phyloP scores from a whole-genome alignment of 2,329 filamentous ascomycete species.

The Claviceps citrina region DNA sequence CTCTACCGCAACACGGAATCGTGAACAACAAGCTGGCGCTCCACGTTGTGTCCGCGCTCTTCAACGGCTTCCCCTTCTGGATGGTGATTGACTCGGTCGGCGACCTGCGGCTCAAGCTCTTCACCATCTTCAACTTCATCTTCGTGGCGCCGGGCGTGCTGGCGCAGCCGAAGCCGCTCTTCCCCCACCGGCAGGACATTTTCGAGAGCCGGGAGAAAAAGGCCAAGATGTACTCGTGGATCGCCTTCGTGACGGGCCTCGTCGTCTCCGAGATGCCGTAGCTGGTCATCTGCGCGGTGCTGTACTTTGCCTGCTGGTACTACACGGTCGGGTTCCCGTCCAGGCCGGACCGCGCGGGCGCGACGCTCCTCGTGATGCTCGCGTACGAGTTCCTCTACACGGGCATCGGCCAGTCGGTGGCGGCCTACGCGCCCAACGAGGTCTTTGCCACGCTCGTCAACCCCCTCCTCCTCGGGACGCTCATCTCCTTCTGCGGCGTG shows the following conservation, averaged over 20 bases:
- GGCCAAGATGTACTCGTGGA: conserved; percentile 45
- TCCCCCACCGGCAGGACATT: conserved; percentile 39
- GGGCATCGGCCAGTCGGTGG: conserved; percentile 46
- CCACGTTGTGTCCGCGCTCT: conserved; percentile 38
- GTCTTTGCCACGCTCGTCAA: conserved; percentile 44
- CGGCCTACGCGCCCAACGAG: conserved; percentile 45
- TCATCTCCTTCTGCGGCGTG: conserved; percentile 61
- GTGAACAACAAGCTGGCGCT: conserved; percentile 46
- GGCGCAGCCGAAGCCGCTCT: conserved; percentile 43
- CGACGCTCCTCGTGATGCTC: conserved; percentile 38
- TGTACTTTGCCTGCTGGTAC: conserved; percentile 43
- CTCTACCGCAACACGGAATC: conserved; percentile 52
- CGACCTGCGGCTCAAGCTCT: conserved; percentile 39
- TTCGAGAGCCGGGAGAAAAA: conserved; percentile 45
- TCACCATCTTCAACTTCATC: conserved; percentile 48
- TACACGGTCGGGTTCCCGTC: conserved; percentile 37
- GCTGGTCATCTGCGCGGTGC: conserved; percentile 25
- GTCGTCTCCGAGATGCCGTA: conserved; percentile 33
- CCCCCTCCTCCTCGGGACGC: conserved; percentile 37
- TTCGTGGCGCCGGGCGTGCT: conserved; percentile 44
- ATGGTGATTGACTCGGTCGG: conserved; percentile 35
- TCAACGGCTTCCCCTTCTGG: conserved; percentile 49
- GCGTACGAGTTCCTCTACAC: conserved; percentile 46
- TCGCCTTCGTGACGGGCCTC: conserved; percentile 40
- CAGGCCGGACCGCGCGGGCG: conserved; percentile 31